Conservation (phyloP, 2,329 filamentous ascomycete species). For the Neobulgaria alba region DNA sequence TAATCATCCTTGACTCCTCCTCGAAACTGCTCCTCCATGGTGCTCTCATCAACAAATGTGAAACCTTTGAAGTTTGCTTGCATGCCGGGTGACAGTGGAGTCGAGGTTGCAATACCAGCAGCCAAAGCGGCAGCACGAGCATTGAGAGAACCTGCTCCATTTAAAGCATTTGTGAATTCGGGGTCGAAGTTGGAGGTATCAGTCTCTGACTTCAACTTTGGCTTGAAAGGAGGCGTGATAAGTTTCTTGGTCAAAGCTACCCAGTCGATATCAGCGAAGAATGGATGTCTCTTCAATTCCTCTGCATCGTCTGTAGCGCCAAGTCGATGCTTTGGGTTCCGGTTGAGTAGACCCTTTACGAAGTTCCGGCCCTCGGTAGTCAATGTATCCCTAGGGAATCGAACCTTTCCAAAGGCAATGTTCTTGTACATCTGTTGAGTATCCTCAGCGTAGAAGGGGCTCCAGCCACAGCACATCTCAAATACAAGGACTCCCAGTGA, state of each 20-base stretch:
- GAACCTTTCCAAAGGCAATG: constrained; percentile 96
- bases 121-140: constrained; percentile 82
- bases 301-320: constrained; percentile 87
- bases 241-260: constrained; percentile 78
- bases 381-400: constrained; percentile 89
- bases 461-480: constrained; percentile 99
- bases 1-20: constrained; percentile 37
- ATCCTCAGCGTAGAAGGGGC: constrained; percentile 96
- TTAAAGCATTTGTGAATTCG: constrained; percentile 92
- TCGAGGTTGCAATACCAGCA: constrained; percentile 78
- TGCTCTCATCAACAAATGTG: constrained; percentile 97
- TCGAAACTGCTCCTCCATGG: constrained; percentile 64
- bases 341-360: constrained; percentile 92
- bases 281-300: constrained; percentile 87
- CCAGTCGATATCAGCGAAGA: constrained; percentile 95
- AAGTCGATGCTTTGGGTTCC: constrained; percentile 91
- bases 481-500: constrained; percentile 95
- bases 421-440: constrained; percentile 99
- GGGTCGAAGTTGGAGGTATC: constrained; percentile 98
- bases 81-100: constrained; percentile 86
- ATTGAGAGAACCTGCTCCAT: constrained; percentile 80
- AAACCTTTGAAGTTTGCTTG: constrained; percentile 98
- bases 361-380: constrained; percentile 95
- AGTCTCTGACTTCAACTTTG: constrained; percentile 88
- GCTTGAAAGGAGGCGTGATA: constrained; percentile 94